phyloP scores from a whole-genome alignment of 192 early-diverging fungal genomes.

The Kickxella alabastrina region DNA sequence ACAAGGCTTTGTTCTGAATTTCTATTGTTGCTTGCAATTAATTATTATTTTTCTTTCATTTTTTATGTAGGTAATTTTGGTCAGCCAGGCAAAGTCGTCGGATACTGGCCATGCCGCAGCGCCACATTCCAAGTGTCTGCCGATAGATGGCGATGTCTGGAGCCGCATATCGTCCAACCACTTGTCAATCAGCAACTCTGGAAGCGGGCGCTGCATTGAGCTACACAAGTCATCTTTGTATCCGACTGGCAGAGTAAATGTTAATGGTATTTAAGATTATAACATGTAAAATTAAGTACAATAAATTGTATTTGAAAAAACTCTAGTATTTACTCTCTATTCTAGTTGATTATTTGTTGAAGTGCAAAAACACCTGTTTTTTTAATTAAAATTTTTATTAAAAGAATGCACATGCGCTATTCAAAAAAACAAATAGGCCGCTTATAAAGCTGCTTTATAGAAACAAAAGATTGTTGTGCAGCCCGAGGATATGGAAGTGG shows the following conservation, averaged over 20 bases:
- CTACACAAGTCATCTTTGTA: not conserved
- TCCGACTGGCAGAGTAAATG: not conserved
- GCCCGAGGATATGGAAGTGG: no score
- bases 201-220: not conserved
- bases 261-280: not conserved
- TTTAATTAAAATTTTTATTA: no score
- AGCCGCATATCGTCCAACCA: constrained; percentile 10
- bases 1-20: no score
- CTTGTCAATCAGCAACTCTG: constrained; percentile 1
- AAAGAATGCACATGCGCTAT: no score
- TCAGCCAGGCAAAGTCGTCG: constrained; percentile 28
- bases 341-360: not conserved
- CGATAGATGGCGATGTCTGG: constrained; percentile 35
- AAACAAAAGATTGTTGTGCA: no score
- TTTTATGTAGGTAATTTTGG: constrained; percentile 16
- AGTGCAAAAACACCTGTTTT: not conserved
- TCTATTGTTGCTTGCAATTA: no score
- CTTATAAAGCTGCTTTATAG: no score
- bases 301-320: not conserved
- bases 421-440: no score
- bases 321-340: not conserved
- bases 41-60: no score
- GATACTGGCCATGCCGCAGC: not conserved
- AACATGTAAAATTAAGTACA: not conserved
- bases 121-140: not conserved